Base-by-base conservation (phyloP, 371 early-diverging fungal genomes). In the Cokeromyces recurvatus region DNA sequence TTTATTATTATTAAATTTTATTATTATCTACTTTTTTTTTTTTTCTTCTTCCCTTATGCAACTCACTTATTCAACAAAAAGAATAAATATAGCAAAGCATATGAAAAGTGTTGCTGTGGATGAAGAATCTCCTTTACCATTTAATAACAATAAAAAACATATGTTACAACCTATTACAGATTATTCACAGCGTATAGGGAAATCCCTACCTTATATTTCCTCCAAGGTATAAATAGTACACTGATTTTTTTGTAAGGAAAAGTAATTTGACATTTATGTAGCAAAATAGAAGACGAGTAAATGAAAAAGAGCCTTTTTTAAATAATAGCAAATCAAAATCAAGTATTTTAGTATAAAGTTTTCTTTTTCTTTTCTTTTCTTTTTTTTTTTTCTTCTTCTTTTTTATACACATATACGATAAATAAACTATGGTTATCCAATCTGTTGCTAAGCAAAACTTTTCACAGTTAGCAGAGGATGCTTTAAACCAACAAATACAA, bases 391-490 rank as follows among this genome's bases (percentile, higher is more conserved):
- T 24, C 17, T 27, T 38, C 19, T 31, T 31, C 19, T 20, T 32
- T 39, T 32, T 38, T 38, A 32, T 48, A 39, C 48, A 40, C 23
- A 40, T 9, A 29, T 41, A 15, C 12, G 5, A 41, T 12, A 2
- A 27, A 25, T 24, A 15, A 12, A 35, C 15, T 15, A 49, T 55
- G 48, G 29, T 51, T 24, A 16, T 17, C 37, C 31, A 35, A 37
- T 67, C 68, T 8, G 54, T 79, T 46, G 74, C 78, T 32, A 77
- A 71, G 46, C 84, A 84, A 66, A 84, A 84, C 68, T 84, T 71
- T 50, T 37, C 71, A 5, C 60, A 68, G 14, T 66, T 66, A 32
- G 48, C 75, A 15, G 82, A 81, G 55, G 77, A 81, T 47, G 69
- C 71, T 19, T 52, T 84, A 25, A 80, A 81, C 55, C 56, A 71